Conservation (phyloP, 352 stramenopile species). For the Peronospora destructor region DNA sequence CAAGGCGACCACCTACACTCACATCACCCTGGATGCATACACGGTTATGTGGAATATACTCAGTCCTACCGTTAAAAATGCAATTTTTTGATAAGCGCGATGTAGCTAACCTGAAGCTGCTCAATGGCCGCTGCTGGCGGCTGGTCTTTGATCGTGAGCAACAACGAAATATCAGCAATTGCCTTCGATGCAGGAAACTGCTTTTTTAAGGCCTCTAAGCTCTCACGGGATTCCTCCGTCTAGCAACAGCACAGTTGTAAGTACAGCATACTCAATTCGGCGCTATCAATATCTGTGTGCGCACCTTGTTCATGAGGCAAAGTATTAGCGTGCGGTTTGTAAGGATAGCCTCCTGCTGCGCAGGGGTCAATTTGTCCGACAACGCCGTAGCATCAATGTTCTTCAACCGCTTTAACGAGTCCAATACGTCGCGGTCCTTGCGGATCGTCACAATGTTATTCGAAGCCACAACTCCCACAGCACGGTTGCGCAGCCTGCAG, state of each 20-base stretch:
- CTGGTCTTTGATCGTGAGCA: conserved; percentile 63
- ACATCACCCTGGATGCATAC: conserved; percentile 28
- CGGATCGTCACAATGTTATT: conserved; percentile 84
- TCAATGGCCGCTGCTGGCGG: conserved; percentile 46
- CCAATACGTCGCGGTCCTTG: conserved; percentile 68
- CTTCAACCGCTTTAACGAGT: conserved; percentile 80
- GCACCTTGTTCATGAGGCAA: conserved; percentile 70
- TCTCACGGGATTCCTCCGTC: conserved; percentile 59
- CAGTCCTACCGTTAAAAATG: not conserved
- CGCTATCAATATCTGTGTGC: not conserved
- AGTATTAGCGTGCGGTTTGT: conserved; percentile 66
- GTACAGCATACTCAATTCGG: not conserved
- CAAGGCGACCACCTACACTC: conserved; percentile 56
- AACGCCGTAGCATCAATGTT: conserved; percentile 45
- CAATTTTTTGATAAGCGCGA: not conserved
- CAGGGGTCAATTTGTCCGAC: conserved; percentile 49
- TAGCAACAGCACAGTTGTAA: conserved; percentile 20
- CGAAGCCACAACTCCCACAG: conserved; percentile 50
- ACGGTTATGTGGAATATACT: not conserved
- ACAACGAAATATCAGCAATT: conserved; percentile 53
- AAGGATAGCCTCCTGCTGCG: conserved; percentile 69
- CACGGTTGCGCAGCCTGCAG: conserved; percentile 53
- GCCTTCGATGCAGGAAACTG: conserved; percentile 54
- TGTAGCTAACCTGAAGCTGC: conserved; percentile 30
- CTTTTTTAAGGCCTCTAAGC: conserved; percentile 42